These are phyloP conservation scores for Saccharomyces cerevisiae DNA, from an alignment of 805 yeast species.

Conservation along the genomic window DNA sequence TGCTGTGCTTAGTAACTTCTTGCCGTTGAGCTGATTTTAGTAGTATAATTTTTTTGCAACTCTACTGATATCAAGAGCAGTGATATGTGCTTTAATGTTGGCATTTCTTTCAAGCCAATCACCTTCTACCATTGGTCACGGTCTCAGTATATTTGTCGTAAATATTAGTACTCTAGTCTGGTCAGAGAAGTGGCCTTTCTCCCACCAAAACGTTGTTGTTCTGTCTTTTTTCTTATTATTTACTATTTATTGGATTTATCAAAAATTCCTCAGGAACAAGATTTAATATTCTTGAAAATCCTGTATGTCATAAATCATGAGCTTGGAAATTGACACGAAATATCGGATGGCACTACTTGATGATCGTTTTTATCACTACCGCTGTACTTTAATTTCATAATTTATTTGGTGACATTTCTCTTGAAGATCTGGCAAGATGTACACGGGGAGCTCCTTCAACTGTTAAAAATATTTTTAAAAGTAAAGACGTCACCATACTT, in stretches of 20 bases:
- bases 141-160: slow-evolving; percentile 57
- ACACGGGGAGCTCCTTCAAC: too few relatives aligned
- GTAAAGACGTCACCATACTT: too few relatives aligned
- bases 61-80: slow-evolving; percentile 90
- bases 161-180: slow-evolving; percentile 52
- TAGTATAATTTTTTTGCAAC: slow-evolving; percentile 78
- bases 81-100: slow-evolving; percentile 73
- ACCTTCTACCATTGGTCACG: slow-evolving; percentile 43
- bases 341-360: slow-evolving; percentile 51
- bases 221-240: slow-evolving; percentile 33
- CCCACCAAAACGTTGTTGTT: slow-evolving; percentile 55
- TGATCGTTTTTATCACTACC: background rate
- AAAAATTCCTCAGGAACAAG: slow-evolving; percentile 76
- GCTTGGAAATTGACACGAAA: slow-evolving; percentile 89
- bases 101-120: slow-evolving; percentile 43
- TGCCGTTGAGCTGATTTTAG: slow-evolving; percentile 69
- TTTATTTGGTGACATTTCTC: slow-evolving; percentile 34
- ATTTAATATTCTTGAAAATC: slow-evolving; percentile 61
- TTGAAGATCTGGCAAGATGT: slow-evolving; percentile 78
- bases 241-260: slow-evolving; percentile 57
- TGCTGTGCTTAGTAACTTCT: slow-evolving; percentile 65
- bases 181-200: slow-evolving; percentile 64
- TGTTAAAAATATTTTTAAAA: too few relatives aligned
- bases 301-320: slow-evolving; percentile 92
- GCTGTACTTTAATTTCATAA: slow-evolving; percentile 8